Percentiles rank a stretch among this genome's conserved stretches.
These are phyloP conservation scores for Boletus semigastroideus DNA, from an alignment of 1,284 basidiomycete genomes.

Conservation along the genomic window DNA sequence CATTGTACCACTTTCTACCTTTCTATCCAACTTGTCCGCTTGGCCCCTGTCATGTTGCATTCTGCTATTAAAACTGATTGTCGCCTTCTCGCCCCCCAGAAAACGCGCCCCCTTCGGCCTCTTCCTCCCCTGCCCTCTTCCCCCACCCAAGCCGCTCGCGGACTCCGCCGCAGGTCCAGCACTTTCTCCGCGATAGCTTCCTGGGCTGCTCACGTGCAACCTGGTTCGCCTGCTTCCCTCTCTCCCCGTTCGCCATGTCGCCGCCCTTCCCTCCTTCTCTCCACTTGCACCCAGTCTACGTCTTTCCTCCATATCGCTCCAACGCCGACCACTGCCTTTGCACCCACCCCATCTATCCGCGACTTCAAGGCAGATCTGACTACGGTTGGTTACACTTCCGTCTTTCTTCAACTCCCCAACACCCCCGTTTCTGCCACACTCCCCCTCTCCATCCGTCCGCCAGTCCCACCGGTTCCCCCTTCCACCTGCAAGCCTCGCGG, in stretches of 20 bases:
- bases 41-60: slow-evolving; percentile 4
- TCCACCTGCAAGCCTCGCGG: slow-evolving; percentile 16
- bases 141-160: not conserved
- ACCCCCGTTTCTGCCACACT: slow-evolving; percentile 42
- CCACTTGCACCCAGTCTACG: slow-evolving; percentile 37
- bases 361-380: slow-evolving; percentile 54
- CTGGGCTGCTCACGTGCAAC: slow-evolving; percentile 63
- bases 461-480: slow-evolving; percentile 16
- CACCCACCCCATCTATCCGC: slow-evolving; percentile 37
- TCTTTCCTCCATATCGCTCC: slow-evolving; percentile 44
- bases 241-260: slow-evolving; percentile 47
- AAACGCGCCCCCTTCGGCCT: slow-evolving; percentile 22
- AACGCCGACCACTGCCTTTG: slow-evolving; percentile 40
- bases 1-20: too few species aligned
- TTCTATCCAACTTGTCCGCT: too few species aligned
- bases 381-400: slow-evolving; percentile 60
- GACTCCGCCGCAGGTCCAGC: slow-evolving; percentile 35
- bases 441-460: slow-evolving; percentile 23
- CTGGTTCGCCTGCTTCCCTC: slow-evolving; percentile 60
- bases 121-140: slow-evolving; percentile 19
- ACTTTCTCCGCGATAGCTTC: slow-evolving; percentile 44
- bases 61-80: slow-evolving; percentile 27
- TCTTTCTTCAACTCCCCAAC: slow-evolving; percentile 60
- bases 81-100: slow-evolving; percentile 45
- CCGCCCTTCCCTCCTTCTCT: slow-evolving; percentile 37